Percentiles rank a stretch among this genome's conserved stretches.
Evolutionary conservation across 495 filamentous ascomycete species (phyloP).

Genomic region (Bryoglossum gracile): DNA sequence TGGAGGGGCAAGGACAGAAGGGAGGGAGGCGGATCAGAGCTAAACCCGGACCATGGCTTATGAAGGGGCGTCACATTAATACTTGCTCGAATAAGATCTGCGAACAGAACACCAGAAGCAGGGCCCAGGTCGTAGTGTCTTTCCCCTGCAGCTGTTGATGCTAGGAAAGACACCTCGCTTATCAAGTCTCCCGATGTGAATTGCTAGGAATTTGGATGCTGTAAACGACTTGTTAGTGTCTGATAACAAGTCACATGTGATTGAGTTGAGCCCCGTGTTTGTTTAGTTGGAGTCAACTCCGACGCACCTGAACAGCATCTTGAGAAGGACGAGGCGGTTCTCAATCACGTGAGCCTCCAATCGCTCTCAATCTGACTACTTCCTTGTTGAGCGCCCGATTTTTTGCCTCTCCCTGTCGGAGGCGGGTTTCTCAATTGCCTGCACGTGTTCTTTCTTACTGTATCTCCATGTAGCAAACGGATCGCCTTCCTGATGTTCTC

Average conservation of each 20-base stretch:
- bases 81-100: constrained; percentile 20
- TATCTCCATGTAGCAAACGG: constrained; percentile 20
- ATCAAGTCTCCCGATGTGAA: too few relatives aligned
- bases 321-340: too few relatives aligned
- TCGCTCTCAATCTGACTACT: constrained; percentile 7
- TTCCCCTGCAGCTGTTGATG: constrained; percentile 23
- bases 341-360: too few relatives aligned
- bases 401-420: constrained; percentile 18
- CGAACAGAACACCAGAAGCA: constrained; percentile 24
- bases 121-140: constrained; percentile 25
- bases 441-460: constrained; percentile 16
- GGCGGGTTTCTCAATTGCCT: constrained; percentile 17
- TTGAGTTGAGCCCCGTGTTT: too few relatives aligned
- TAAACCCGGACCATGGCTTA: too few relatives aligned
- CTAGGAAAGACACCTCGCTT: constrained; percentile 27
- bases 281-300: too few relatives aligned
- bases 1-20: too few relatives aligned
- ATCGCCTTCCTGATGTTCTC: constrained; percentile 27
- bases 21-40: too few relatives aligned
- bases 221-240: too few relatives aligned
- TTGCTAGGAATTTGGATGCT: too few relatives aligned
- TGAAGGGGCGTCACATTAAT: constrained; percentile 3
- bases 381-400: constrained; percentile 11
- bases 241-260: too few relatives aligned
- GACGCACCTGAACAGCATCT: too few relatives aligned